Percentiles rank a stretch among this genome's conserved stretches.
Evolutionary conservation across 331 rosid species (phyloP).

Genomic region (Arachis monticola): DNA sequence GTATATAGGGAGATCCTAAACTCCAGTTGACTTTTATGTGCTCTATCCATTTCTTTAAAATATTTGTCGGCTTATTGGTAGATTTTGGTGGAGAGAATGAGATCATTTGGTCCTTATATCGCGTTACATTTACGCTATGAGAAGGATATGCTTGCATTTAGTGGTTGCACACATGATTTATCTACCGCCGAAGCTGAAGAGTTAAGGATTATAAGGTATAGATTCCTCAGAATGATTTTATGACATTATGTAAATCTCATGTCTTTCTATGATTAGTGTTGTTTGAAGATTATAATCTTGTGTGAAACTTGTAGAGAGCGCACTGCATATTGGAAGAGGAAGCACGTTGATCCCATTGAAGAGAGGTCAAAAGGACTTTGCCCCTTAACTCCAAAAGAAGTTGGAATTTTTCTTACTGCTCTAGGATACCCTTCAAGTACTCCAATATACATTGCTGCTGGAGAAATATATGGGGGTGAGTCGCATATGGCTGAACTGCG

Average conservation of each 20-base stretch:
- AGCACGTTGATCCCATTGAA: constrained; percentile 74
- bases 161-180: constrained; percentile 89
- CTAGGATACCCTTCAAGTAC: constrained; percentile 88
- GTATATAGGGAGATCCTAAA: constrained; percentile 49
- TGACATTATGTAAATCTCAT: background rate
- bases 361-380: constrained; percentile 89
- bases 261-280: constrained; percentile 15
- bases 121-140: constrained; percentile 94
- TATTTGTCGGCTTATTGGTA: constrained; percentile 38
- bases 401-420: constrained; percentile 82
- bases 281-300: constrained; percentile 31
- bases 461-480: constrained; percentile 93
- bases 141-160: constrained; percentile 99
- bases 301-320: constrained; percentile 63
- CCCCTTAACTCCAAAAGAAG: constrained; percentile 95
- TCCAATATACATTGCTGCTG: constrained; percentile 93
- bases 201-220: constrained; percentile 73
- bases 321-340: constrained; percentile 87
- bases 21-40: constrained; percentile 22
- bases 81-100: constrained; percentile 88
- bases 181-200: constrained; percentile 76
- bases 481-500: constrained; percentile 72
- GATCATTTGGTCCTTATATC: constrained; percentile 81
- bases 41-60: background rate
- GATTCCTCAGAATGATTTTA: constrained; percentile 30